Evolutionary conservation across 306 rosid genomes (phyloP).

Genomic region (Clitoria ternatea): DNA sequence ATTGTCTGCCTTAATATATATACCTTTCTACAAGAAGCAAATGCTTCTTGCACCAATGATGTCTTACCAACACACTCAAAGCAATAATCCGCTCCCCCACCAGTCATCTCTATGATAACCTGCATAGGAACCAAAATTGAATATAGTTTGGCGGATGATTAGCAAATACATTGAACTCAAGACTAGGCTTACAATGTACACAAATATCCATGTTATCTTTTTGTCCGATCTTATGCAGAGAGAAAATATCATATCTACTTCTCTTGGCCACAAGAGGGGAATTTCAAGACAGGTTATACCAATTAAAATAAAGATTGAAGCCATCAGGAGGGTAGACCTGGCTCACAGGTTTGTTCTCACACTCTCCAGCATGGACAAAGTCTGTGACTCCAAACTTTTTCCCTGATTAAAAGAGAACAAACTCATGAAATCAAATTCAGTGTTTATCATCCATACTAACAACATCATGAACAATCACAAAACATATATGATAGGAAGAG

Average conservation of each 20-base stretch:
- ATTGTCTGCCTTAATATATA: neutral
- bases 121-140: constrained; percentile 17
- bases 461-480: neutral
- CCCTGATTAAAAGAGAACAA: constrained; percentile 36
- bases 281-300: neutral
- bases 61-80: constrained; percentile 77
- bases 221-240: neutral
- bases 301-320: neutral
- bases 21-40: constrained; percentile 71
- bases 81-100: constrained; percentile 81
- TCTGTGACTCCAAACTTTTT: constrained; percentile 75
- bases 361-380: constrained; percentile 39
- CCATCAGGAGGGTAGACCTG: constrained; percentile 39
- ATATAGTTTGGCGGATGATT: neutral
- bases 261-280: neutral
- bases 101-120: constrained; percentile 57
- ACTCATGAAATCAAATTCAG: neutral
- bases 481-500: neutral
- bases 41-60: constrained; percentile 72
- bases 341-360: constrained; percentile 54
- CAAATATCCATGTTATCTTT: neutral
- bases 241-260: neutral
- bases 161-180: neutral
- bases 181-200: neutral
- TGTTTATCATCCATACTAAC: neutral